Base-by-base conservation (phyloP, 768 basidiomycete genomes). In the Botryobasidium botryosum region DNA sequence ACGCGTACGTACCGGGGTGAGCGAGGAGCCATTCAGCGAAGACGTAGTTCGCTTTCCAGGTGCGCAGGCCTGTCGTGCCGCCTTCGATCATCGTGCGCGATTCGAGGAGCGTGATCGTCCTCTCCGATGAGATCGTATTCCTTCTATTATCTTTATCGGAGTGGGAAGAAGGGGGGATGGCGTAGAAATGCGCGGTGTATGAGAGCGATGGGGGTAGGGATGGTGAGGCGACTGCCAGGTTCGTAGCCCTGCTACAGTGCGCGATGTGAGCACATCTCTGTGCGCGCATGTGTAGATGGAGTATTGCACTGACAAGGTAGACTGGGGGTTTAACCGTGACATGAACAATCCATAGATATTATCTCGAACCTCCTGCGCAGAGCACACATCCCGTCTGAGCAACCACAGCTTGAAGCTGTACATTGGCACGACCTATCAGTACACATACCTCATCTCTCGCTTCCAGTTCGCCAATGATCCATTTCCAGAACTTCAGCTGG, bases 21-120 rank as follows among this genome's bases (percentile, higher is more conserved):
- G 53, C 48, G 17, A 73, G 67, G 20, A 86, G 62, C 53, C 74
- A 77, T 39, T 76, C 68, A 0, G 74, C 72, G 17, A 86, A 63
- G 25, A 70, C 62, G 35, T 78, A 69, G 51, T 79, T 77, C 4
- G 84, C 79, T 24, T 68, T 63, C 84, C 84, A 87, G 5, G 83
- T 87, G 44, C 79, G 68, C 39, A 86, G 59, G 10, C 84, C 82
- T 1, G 82, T 86, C 0, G 81, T 86, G 0, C 84, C 83, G 33
- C 65, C 64, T 57, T 85, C 81, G 24, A 85, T 75, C 2, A 68
- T 74, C 2, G 72, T 77, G 5, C 75, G 72, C 1, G 83, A 83
- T 59, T 87, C 83, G 6, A 79, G 60, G 2, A 86, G 59, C 0
- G 83, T 83, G 10, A 51, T 47, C 41, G 10, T 25, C 40, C 44